Percentiles rank a stretch among this genome's conserved stretches.
Evolutionary conservation across 306 rosid species (phyloP).

Genomic region (Mimosa pudica): DNA sequence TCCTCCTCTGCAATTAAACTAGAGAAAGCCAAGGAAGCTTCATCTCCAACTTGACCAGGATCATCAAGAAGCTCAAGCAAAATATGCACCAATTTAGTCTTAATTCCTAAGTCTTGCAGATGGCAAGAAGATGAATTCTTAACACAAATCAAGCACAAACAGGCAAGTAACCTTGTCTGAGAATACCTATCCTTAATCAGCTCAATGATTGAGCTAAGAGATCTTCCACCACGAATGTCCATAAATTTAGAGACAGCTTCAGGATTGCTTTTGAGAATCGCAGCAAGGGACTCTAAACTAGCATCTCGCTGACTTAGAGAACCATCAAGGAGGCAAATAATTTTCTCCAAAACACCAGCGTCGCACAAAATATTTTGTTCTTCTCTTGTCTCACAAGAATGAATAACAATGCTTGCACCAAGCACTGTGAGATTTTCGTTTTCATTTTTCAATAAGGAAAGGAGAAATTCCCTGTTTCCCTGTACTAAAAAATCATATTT

Average conservation of each 20-base stretch:
- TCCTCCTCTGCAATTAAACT: slow-evolving; percentile 72
- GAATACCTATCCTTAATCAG: slow-evolving; percentile 72
- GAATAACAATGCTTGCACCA: slow-evolving; percentile 85
- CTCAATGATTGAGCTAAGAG: slow-evolving; percentile 68
- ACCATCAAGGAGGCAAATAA: slow-evolving; percentile 73
- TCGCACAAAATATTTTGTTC: slow-evolving; percentile 69
- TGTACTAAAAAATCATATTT: slow-evolving; percentile 70
- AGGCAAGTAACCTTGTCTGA: slow-evolving; percentile 81
- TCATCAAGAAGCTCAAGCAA: slow-evolving; percentile 95
- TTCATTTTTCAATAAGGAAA: slow-evolving; percentile 69
- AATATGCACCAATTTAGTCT: slow-evolving; percentile 71
- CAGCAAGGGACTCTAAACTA: slow-evolving; percentile 83
- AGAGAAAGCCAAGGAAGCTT: slow-evolving; percentile 76
- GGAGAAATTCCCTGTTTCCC: slow-evolving; percentile 69
- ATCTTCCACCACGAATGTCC: slow-evolving; percentile 60
- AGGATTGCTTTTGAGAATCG: slow-evolving; percentile 61
- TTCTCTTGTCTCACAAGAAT: slow-evolving; percentile 65
- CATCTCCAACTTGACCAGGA: slow-evolving; percentile 91
- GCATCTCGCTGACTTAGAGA: slow-evolving; percentile 86
- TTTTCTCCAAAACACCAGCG: slow-evolving; percentile 71
- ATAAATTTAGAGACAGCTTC: slow-evolving; percentile 73
- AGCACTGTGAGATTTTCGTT: slow-evolving; percentile 87
- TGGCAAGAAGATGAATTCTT: slow-evolving; percentile 73
- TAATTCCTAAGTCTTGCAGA: slow-evolving; percentile 79
- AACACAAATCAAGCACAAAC: slow-evolving; percentile 76